Evolutionary conservation across 163 green algal species (phyloP).

Genomic region (Coccomyxa subellipsoidea): DNA sequence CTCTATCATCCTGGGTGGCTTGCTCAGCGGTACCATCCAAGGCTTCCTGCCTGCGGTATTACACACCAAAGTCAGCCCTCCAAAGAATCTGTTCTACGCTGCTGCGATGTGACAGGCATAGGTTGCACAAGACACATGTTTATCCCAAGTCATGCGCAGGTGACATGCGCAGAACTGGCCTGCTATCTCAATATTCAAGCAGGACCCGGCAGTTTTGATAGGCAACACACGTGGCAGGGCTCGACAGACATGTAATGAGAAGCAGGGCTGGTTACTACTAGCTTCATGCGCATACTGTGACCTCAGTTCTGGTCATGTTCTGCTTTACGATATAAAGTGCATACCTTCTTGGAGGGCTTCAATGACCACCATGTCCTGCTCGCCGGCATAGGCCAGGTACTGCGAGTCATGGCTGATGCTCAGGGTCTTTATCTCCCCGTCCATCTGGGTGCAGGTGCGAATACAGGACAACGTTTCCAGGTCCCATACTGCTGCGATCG

Average conservation of each 20-base stretch:
- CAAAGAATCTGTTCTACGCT: background rate
- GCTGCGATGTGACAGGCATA: background rate
- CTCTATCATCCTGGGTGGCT: background rate
- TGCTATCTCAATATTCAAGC: no score
- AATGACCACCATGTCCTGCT: constrained; percentile 8
- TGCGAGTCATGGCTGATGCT: constrained; percentile 8
- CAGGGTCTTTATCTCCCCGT: background rate
- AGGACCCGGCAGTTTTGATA: no score
- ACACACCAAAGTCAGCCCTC: background rate
- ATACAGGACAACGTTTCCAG: background rate
- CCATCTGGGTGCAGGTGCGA: constrained; percentile 1
- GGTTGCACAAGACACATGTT: no score
- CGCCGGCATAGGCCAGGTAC: background rate
- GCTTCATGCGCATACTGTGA: no score
- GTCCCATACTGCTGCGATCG: background rate
- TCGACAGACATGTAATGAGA: no score
- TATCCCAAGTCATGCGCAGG: background rate
- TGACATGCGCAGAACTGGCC: background rate
- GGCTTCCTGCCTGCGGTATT: background rate
- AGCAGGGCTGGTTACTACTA: no score
- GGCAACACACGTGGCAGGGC: no score
- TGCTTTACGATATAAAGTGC: no score
- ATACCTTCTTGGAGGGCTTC: background rate
- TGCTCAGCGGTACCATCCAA: background rate
- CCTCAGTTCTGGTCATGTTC: no score